A percentile compares a stretch with the other conserved stretches of the same genome.
Conservation (phyloP, 1,139 yeast species). For the Sugiyamaella pinicola region DNA sequence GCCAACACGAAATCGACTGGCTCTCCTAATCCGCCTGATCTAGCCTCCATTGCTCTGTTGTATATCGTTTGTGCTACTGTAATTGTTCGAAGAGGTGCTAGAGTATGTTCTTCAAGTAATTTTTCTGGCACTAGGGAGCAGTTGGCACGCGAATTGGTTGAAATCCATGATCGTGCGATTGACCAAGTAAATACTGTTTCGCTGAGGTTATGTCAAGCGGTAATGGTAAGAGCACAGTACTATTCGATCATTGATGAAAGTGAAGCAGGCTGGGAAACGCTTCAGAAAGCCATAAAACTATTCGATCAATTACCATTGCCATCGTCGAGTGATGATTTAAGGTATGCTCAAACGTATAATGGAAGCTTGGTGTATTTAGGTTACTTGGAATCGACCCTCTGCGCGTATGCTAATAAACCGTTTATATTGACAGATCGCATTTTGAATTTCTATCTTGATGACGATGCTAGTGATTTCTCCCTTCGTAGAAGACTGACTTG, state of each 20-base stretch:
- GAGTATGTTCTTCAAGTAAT: slow-evolving; percentile 4
- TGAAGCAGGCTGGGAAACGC: slow-evolving; percentile 1
- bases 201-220: slow-evolving; percentile 14
- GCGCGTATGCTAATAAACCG: slow-evolving; percentile 13
- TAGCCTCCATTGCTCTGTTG: slow-evolving; percentile 13
- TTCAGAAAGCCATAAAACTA: slow-evolving; percentile 4
- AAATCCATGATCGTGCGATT: slow-evolving; percentile 12
- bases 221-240: slow-evolving; percentile 17
- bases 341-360: slow-evolving; percentile 3
- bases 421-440: slow-evolving; percentile 5
- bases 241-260: slow-evolving; percentile 13
- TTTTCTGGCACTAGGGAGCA: slow-evolving; percentile 17
- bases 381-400: slow-evolving; percentile 16
- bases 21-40: neutral
- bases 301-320: slow-evolving; percentile 12
- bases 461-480: slow-evolving; percentile 8
- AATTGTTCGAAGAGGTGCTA: slow-evolving; percentile 20
- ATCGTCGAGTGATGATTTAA: neutral
- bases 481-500: slow-evolving; percentile 12
- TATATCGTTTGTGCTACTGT: slow-evolving; percentile 21
- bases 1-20: neutral
- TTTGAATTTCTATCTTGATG: slow-evolving; percentile 3
- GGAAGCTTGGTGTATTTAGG: slow-evolving; percentile 9
- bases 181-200: slow-evolving; percentile 11
- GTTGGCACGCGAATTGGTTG: slow-evolving; percentile 14